A percentile compares a stretch with the other conserved stretches of the same genome.
Evolutionary conservation across 2,329 filamentous ascomycete genomes (phyloP).

Genomic region (Paramyrothecium roridum): DNA sequence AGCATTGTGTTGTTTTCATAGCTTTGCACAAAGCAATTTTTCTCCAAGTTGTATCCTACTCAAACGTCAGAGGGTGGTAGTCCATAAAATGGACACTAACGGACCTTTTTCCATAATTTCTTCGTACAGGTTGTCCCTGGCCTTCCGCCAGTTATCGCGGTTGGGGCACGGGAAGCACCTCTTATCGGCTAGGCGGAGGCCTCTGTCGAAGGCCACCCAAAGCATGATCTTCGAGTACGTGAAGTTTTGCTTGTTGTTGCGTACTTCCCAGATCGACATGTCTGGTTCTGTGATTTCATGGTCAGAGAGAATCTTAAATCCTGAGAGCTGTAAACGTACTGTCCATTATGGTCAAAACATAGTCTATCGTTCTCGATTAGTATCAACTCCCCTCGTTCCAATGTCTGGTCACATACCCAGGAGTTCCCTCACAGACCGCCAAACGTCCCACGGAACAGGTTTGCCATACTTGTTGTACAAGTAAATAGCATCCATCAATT

Average conservation of each 20-base stretch:
- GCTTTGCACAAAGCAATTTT: constrained; percentile 71
- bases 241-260: constrained; percentile 73
- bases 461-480: constrained; percentile 78
- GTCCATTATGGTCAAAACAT: constrained; percentile 65
- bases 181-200: constrained; percentile 70
- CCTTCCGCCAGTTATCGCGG: constrained; percentile 61
- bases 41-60: constrained; percentile 64
- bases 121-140: constrained; percentile 68
- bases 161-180: constrained; percentile 73
- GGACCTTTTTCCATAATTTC: constrained; percentile 70
- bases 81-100: not conserved
- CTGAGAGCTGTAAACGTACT: constrained; percentile 28
- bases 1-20: constrained; percentile 69
- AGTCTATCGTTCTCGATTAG: constrained; percentile 41
- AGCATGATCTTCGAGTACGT: constrained; percentile 82
- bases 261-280: constrained; percentile 83
- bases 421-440: constrained; percentile 67
- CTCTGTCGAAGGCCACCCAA: constrained; percentile 78
- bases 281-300: constrained; percentile 56
- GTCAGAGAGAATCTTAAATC: not conserved
- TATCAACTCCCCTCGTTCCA: fast-evolving
- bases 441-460: constrained; percentile 73
- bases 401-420: constrained; percentile 35
- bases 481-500: constrained; percentile 75
- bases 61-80: constrained; percentile 5